These are phyloP conservation scores for Strobilomyces confusus DNA, from an alignment of 768 basidiomycete genomes.

Conservation along the genomic window DNA sequence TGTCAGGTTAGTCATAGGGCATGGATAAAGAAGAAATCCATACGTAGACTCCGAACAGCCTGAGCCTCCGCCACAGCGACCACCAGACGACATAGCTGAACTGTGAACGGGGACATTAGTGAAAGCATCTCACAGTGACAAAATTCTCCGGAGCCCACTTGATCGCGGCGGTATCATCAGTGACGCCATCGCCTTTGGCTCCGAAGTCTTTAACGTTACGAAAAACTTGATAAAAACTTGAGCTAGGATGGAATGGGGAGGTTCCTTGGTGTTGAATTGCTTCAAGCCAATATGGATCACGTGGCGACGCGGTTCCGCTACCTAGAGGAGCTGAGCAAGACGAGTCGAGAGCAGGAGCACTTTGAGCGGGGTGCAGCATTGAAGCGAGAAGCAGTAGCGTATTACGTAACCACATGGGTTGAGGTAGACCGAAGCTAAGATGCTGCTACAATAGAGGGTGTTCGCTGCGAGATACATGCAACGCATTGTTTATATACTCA, in stretches of 20 bases:
- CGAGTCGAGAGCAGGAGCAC: slow-evolving; percentile 37
- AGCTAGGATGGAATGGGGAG: slow-evolving; percentile 59
- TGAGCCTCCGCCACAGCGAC: slow-evolving; percentile 55
- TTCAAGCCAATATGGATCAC: slow-evolving; percentile 62
- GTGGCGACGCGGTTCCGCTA: slow-evolving; percentile 41
- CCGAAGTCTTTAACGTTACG: slow-evolving; percentile 68
- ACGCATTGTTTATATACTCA: slow-evolving; percentile 14
- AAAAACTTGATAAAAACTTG: slow-evolving; percentile 58
- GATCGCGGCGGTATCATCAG: slow-evolving; percentile 74
- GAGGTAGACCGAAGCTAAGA: not conserved
- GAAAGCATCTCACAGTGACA: not conserved
- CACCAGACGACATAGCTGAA: slow-evolving; percentile 57
- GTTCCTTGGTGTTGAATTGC: slow-evolving; percentile 67
- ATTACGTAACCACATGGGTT: slow-evolving; percentile 8
- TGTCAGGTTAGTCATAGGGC: not conserved
- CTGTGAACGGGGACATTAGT: slow-evolving; percentile 32
- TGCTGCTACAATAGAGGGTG: not conserved
- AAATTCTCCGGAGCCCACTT: slow-evolving; percentile 39
- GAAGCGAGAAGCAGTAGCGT: slow-evolving; percentile 9
- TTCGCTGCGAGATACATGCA: not conserved
- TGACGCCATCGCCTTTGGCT: slow-evolving; percentile 57
- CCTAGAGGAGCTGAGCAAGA: slow-evolving; percentile 46
- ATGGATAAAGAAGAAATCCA: not conserved
- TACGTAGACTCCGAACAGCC: slow-evolving; percentile 50
- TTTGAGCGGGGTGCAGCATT: slow-evolving; percentile 1